Base-by-base conservation (phyloP, 305 asterid genomes). In the Striga hermonthica region DNA sequence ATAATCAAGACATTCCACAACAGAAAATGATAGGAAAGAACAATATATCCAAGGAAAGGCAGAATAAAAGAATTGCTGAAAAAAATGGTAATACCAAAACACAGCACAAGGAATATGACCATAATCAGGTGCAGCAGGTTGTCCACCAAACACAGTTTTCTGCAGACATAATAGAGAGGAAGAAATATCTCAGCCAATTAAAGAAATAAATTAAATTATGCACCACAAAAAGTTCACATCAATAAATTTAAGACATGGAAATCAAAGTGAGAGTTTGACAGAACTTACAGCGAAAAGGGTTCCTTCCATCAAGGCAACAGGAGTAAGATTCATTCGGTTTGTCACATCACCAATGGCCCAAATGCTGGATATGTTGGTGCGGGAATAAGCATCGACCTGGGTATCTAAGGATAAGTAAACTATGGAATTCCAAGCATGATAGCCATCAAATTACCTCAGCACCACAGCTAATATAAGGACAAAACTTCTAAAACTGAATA, bases 261-360 rank as follows among this genome's bases (percentile, higher is more conserved):
- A 12, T 14, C 54, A 47, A 47, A 47, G 13, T 47, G 31, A 69
- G 52, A 62, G 48, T 35, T 52, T 28, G 22, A 57, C 35, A 48
- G 72, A 67, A 77, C 86, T 60, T 89, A 94, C 99, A 1, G 96
- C 95, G 71, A 94, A 91, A 67, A 75, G 82, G 74, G 87, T 72
- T 74, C 98, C 99, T 81, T 94, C 99, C 98, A 87, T 85, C 67
- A 94, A 87, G 80, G 99, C 99, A 75, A 94, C 96, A 48, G 99
- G 99, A 68, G 98, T 94, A 62, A 94, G 97, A 83, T 94, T 94
- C 84, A 94, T 83, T 47, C 97, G 83, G 75, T 94, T 83, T 53
- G 98, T 91, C 61, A 80, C 98, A 78, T 94, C 98, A 38, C 97
- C 98, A 22, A 94, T 81, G 28, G 99, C 99, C 98, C 98, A 91